Percentiles rank a stretch among this genome's conserved stretches.
These are phyloP conservation scores for Neofusicoccum parvum DNA, from an alignment of 2,329 filamentous ascomycete species.

Conservation along the genomic window DNA sequence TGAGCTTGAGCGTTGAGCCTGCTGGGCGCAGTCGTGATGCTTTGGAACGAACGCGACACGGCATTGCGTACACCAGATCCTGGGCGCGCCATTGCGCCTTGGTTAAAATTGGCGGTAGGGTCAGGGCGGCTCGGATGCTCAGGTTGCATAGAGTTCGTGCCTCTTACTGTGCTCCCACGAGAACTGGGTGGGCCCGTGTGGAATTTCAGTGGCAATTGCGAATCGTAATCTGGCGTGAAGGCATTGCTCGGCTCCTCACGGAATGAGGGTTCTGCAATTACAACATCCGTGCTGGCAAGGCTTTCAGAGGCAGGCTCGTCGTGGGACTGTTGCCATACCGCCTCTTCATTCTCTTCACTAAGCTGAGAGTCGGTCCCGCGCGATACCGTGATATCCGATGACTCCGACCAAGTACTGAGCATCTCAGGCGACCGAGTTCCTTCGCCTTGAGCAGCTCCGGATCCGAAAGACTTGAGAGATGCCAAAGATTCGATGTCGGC, in stretches of 20 bases:
- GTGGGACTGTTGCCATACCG: too few relatives aligned
- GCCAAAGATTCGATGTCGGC: background rate
- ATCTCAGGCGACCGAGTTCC: background rate
- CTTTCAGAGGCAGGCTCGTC: background rate
- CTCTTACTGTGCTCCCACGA: background rate
- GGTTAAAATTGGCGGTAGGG: background rate
- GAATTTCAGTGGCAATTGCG: background rate
- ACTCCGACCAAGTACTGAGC: background rate
- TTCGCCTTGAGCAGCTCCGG: background rate
- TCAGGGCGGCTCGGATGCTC: background rate
- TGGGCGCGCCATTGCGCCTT: too few relatives aligned
- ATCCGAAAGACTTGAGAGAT: background rate
- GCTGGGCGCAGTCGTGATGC: background rate
- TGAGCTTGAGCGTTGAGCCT: constrained; percentile 14
- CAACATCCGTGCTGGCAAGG: background rate
- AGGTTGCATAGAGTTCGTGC: background rate
- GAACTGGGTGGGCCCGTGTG: background rate
- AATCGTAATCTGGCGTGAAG: background rate
- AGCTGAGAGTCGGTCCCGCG: background rate
- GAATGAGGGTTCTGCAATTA: background rate
- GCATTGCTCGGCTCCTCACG: background rate
- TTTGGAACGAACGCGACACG: background rate
- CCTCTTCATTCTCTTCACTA: background rate
- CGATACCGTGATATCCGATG: background rate
- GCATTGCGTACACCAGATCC: background rate